Base-by-base conservation (phyloP, 2,329 filamentous ascomycete species). In the Phaeoacremonium minimum region DNA sequence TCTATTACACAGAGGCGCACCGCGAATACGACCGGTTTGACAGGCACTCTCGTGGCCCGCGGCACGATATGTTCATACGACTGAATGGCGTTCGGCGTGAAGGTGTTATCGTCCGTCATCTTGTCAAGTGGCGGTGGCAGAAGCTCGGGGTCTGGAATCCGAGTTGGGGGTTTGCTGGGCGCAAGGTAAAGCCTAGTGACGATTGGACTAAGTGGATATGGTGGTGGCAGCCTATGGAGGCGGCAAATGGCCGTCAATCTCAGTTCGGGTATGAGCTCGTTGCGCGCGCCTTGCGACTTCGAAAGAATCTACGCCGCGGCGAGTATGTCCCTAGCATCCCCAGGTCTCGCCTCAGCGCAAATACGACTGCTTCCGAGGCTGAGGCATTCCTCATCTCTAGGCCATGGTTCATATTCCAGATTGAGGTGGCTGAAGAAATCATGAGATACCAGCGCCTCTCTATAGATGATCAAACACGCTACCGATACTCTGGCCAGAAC, bases 141-240 rank as follows among this genome's bases (percentile, higher is more conserved):
- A 41, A 44, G 32, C 42, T 48, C 4, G 46, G 44, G 12, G 33
- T 49, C 19, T 48, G 46, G 46, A 49, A 49, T 43, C 28, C 38
- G 13, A n/a, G 41, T 12, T 48, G 42, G 42, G 47, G 42, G 7
- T 44, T 47, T 30, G 33, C 38, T 13, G 40, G 44, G 7, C 42
- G 42, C 18, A 38, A 41, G 11, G 16, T 38, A 8, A 11, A 44
- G 7, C 29, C 42, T 19, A 18, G 12, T 4, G 42, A 48, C 30
- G 22, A 46, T 22, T 34, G 28, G 26, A 3, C 19, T 13, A 38
- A 18, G 14, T 48, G 43, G 43, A 38, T 15, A 14, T 48, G 45
- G 45, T 15, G 12, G 12, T 40, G 33, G 33, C 14, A 40, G 26
- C 37, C 32, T 12, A 20, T 35, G 8, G 36, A 5, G n/a, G 16